Evolutionary conservation across 352 stramenopile species (phyloP).

Genomic region (Phytophthora multivora): DNA sequence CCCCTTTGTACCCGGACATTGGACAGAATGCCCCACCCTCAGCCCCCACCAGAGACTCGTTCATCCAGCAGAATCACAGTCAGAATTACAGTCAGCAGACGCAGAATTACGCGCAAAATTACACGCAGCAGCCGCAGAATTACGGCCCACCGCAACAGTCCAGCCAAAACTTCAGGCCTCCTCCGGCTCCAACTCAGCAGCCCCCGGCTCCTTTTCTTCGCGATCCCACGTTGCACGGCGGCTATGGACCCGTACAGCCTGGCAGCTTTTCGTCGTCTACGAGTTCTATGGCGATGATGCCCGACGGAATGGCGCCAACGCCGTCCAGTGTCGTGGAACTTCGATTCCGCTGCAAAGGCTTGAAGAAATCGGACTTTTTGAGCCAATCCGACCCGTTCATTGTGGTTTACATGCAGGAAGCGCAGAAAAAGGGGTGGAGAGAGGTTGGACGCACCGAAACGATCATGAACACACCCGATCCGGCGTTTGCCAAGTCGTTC

Average conservation of each 20-base stretch:
- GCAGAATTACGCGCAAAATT: slow-evolving; percentile 12
- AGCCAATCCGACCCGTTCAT: slow-evolving; percentile 81
- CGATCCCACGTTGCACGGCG: slow-evolving; percentile 40
- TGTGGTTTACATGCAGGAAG: slow-evolving; percentile 74
- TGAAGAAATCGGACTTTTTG: slow-evolving; percentile 75
- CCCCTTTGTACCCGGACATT: slow-evolving; percentile 29
- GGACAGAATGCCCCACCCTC: slow-evolving; percentile 9
- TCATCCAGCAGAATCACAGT: slow-evolving; percentile 14
- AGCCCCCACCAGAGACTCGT: slow-evolving; percentile 17
- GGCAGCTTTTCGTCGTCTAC: slow-evolving; percentile 22
- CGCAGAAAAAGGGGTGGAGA: slow-evolving; percentile 46
- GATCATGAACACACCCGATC: slow-evolving; percentile 66
- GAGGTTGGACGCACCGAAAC: slow-evolving; percentile 84
- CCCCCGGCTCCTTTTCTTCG: slow-evolving; percentile 13
- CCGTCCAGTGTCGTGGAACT: slow-evolving; percentile 73
- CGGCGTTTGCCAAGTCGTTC: slow-evolving; percentile 73
- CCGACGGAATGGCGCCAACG: slow-evolving; percentile 29
- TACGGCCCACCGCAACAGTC: slow-evolving; percentile 1
- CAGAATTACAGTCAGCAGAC: slow-evolving; percentile 6
- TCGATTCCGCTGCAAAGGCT: slow-evolving; percentile 66
- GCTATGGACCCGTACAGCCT: slow-evolving; percentile 47
- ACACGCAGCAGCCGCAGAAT: slow-evolving; percentile 1
- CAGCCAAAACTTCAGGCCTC: slow-evolving; percentile 11
- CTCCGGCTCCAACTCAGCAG: slow-evolving; percentile 13
- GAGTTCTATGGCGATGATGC: slow-evolving; percentile 26